Evolutionary conservation across 2,329 filamentous ascomycete species (phyloP), one percentile per base, ranked within the genome.

Genomic region (Colletotrichum brevisporum): DNA sequence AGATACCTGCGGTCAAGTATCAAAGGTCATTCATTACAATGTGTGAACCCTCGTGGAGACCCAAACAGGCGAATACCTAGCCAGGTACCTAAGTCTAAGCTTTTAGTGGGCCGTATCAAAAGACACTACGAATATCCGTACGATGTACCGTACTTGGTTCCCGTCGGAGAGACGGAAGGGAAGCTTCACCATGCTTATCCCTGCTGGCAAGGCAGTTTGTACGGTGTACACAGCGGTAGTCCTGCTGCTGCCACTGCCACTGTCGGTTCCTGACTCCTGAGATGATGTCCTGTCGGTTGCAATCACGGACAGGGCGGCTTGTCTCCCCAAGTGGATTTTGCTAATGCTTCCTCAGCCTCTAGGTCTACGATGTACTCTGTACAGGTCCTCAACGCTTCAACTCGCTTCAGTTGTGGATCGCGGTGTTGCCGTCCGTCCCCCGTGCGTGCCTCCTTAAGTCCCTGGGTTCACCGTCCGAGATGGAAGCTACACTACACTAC

Each of bases 391-490:
- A 47, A 36, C 45, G 52, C 54, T 50, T 50, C 43, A 56, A 31
- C 27, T 31, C 27, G 26, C 58, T 45, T 69, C 48, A 69, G 61
- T 53, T 69, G 54, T 68, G 65, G 63, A 63, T 64, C 52, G 39
- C 60, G 24, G 48, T 43, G 27, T 31, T 31, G 59, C 48, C 26
- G 39, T 62, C 48, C 39, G 59, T 54, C 62, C 43, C n/a, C 50
- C 27, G 27, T 31, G 27, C 27, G 27, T 31, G n/a, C 10, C 47
- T 24, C n/a, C n/a, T 12, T 31, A 31, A 6, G 48, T 39, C 13
- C 48, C 43, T 31, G 60, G 21, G 26, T 31, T 41, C 50, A 50
- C 61, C 36, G 41, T 50, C 61, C 50, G n/a, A 55, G 54, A 60
- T 59, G 41, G 24, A 65, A 55, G 55, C 57, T 69, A 60, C 61